Base-by-base conservation (phyloP, 495 filamentous ascomycete species). In the Penicillium pulvis region DNA sequence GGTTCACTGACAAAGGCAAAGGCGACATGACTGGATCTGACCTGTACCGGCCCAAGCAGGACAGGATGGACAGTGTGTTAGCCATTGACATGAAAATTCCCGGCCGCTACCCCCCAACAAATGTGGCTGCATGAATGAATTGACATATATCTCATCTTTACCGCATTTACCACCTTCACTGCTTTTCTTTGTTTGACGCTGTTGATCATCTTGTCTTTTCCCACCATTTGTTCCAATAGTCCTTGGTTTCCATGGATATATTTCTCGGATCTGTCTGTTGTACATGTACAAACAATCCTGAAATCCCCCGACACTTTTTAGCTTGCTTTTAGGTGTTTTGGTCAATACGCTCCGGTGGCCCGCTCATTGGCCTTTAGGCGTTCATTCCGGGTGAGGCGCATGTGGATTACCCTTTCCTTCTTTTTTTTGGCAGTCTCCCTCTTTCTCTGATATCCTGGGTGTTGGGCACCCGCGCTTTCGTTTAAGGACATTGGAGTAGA, bases 31-130 rank as follows among this genome's bases (percentile, higher is more conserved):
- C 56, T 4, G 49, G 48, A 6, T 53, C 60, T 36, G 63, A 62
- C 20, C 7, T 64, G 26, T 60, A 46, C 26, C 69, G 61, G 19
- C 53, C 66, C 35, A 59, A 67, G 36, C 61, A 59, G 33, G 74
- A 76, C 57, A 68, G 64, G 36, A 69, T 66, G 26, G 74, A 76
- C 61, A 68, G 64, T 47, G 71, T 67, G 26, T 45, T 63, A 10
- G 70, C 71, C 6, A 64, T 75, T 36, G 74, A 72, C 49, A 57
- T 72, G 62, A 67, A 71, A 47, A 75, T 78, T n/a, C 75, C 75
- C 0, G 75, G 75, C 19, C 70, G 66, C 44, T 78, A 56, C 50
- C 75, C 75, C 11, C 72, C 63, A 14, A 65, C 70, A 50, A 69
- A 71, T 58, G 62, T 75, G 53, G 59, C 67, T 0, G 71, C 68